A percentile compares a stretch with the other conserved stretches of the same genome.
Conservation (phyloP, 2,329 filamentous ascomycete species). For the Pseudocercospora pini-densiflorae region DNA sequence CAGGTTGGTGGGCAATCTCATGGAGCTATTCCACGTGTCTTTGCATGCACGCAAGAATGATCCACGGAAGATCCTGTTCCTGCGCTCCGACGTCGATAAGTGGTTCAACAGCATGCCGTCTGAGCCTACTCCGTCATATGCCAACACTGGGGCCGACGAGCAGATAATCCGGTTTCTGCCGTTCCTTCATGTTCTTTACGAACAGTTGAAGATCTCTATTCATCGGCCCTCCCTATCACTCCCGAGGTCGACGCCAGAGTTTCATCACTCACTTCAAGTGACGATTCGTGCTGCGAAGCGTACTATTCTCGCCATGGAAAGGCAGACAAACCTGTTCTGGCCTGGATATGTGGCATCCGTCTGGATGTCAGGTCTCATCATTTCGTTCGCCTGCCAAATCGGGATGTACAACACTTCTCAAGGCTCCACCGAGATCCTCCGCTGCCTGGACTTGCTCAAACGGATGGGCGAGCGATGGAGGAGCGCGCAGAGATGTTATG, state of each 20-base stretch:
- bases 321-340: constrained; percentile 37
- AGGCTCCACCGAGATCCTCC: constrained; percentile 30
- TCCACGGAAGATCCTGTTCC: constrained; percentile 26
- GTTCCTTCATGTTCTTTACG: constrained; percentile 41
- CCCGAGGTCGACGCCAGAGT: constrained; percentile 34
- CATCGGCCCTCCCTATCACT: constrained; percentile 44
- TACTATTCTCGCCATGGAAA: constrained; percentile 35
- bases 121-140: constrained; percentile 25
- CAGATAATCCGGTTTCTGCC: constrained; percentile 30
- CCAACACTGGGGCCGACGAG: constrained; percentile 24
- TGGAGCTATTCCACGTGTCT: constrained; percentile 32
- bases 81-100: constrained; percentile 32
- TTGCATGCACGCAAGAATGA: constrained; percentile 28
- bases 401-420: constrained; percentile 35
- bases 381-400: constrained; percentile 43
- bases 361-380: constrained; percentile 46
- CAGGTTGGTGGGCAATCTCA: constrained; percentile 28
- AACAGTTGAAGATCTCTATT: constrained; percentile 42
- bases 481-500: constrained; percentile 28
- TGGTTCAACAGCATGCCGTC: constrained; percentile 34
- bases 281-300: constrained; percentile 38
- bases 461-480: constrained; percentile 28
- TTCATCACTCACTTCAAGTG: constrained; percentile 40
- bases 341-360: constrained; percentile 42
- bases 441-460: constrained; percentile 28